A percentile compares a stretch with the other conserved stretches of the same genome.
Evolutionary conservation across 2,329 filamentous ascomycete species (phyloP).

Genomic region (Pyricularia pennisetigena): DNA sequence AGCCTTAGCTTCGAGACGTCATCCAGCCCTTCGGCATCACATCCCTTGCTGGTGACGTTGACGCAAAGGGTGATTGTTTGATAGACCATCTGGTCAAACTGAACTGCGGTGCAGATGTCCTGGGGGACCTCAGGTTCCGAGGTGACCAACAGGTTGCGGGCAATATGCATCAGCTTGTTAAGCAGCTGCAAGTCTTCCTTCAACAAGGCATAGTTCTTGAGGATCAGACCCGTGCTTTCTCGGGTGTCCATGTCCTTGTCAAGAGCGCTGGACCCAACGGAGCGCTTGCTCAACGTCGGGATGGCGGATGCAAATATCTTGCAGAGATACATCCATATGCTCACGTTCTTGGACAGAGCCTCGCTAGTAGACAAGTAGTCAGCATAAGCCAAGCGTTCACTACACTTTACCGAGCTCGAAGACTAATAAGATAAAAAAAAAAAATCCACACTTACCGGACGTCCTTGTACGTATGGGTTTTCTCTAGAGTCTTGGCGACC

Average conservation of each 20-base stretch:
- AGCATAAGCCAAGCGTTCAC: not conserved
- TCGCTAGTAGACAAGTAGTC: constrained; percentile 29
- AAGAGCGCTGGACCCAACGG: constrained; percentile 44
- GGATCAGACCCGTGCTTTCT: constrained; percentile 52
- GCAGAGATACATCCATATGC: constrained; percentile 56
- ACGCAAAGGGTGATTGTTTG: constrained; percentile 56
- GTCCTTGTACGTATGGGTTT: constrained; percentile 51
- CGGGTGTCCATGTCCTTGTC: constrained; percentile 47
- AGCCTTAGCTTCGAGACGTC: constrained; percentile 46
- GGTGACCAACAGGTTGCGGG: constrained; percentile 54
- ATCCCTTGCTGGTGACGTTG: constrained; percentile 58
- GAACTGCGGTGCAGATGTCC: constrained; percentile 53
- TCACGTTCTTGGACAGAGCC: constrained; percentile 50
- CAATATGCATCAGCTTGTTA: constrained; percentile 59
- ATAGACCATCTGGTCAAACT: constrained; percentile 57
- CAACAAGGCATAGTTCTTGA: constrained; percentile 50
- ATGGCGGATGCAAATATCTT: constrained; percentile 52
- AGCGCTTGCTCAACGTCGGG: constrained; percentile 48
- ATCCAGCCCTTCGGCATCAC: constrained; percentile 53
- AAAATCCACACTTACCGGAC: constrained; percentile 29
- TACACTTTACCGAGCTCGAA: too few species aligned
- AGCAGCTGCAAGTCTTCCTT: constrained; percentile 54
- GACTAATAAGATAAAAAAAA: not conserved
- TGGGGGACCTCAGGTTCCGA: constrained; percentile 55
- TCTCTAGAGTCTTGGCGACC: constrained; percentile 51